Evolutionary conservation across 176 grass and related monocot genomes (phyloP), one percentile per base, ranked within the genome.

Genomic region (Carex scoparia): DNA sequence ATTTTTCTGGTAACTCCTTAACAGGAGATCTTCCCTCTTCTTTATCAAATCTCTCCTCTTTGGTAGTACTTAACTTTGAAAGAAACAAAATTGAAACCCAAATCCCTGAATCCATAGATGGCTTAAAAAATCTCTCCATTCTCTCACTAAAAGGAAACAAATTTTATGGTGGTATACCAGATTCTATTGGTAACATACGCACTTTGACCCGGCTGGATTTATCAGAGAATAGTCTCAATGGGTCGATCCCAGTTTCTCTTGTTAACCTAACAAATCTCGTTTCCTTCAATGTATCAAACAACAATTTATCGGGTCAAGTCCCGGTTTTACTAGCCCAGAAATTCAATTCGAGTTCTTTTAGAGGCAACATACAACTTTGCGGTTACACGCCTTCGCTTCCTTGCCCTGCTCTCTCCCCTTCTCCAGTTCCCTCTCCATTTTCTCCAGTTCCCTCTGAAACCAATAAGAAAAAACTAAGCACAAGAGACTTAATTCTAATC

Each of bases 271-370:
- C 82, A 11, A 71, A 32, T 7, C 89, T 97, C n/a, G 59, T 74
- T 31, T 77, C 84, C 13, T 87, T 97, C 78, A 84, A 91, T 81
- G 87, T 97, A 2, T 97, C 94, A 0, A 84, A 91, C 79, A 97
- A 97, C 84, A 88, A 97, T 69, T 87, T 97, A 57, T 93, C 90
- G 42, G 93, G 93, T 60, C 38, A 67, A 4, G 90, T 90, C 40
- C 90, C 93, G 1, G n/a, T 68, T 59, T 61, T 86, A 1, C 93
- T 94, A 10, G 76, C 90, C 1, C 15, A 65, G 13, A 92, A 89
- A 81, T 94, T 94, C 57, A 89, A 88, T 11, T 88, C 87, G 9
- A 76, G 85, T 81, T 69, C 90, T 70, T 94, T 94, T 73, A 51
- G 63, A 13, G 86, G 93, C 12, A 94, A 94, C 87, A 53, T 94